Base-by-base conservation (phyloP, 179 eudicot genomes). In the Sideroxylon spinosum region DNA sequence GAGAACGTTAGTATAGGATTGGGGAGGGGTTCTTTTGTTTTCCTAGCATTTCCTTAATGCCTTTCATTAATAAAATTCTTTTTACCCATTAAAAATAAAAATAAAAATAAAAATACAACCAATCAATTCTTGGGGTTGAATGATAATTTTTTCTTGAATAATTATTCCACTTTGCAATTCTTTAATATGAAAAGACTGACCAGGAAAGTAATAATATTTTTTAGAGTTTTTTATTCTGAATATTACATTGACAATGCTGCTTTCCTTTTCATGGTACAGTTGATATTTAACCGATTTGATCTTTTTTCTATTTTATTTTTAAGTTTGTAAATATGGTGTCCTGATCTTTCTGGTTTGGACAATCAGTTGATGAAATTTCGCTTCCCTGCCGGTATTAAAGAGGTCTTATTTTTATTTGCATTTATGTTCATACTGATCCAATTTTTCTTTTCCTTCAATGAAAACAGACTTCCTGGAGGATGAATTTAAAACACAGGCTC, bases 391-490 rank as follows among this genome's bases (percentile, higher is more conserved):
- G 22, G 11, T 12, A 7, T 56, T 6, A 50, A 63, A 26, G 37
- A 71, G 28, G 22, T 50, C 14, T 52, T 37, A 26, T 65, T 0
- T 29, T 28, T 61, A 75, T 75, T 23, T 60, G 44, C 46, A 49
- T 6, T 60, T 37, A 12, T 74, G 5, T 25, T 60, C n/a, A 11
- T 53, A 48, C 23, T 72, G 81, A 73, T 20, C 28, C 11, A 1
- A 32, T 16, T 70, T 16, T 67, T 59, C 10, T 23, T 50, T 71
- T 76, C 26, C n/a, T 66, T 57, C 13, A 16, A 49, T 77, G 79
- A 59, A 60, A 81, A 74, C 88, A 95, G 98, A 87, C 78, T 84
- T 84, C 76, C 17, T 85, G n/a, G 91, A 86, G 75, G 87, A 88
- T 66, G 98, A 89, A 55, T 80, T 70, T 66, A 77, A 57, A 64